These are phyloP conservation scores for Mycena galopus DNA, from an alignment of 768 basidiomycete genomes.

Conservation along the genomic window DNA sequence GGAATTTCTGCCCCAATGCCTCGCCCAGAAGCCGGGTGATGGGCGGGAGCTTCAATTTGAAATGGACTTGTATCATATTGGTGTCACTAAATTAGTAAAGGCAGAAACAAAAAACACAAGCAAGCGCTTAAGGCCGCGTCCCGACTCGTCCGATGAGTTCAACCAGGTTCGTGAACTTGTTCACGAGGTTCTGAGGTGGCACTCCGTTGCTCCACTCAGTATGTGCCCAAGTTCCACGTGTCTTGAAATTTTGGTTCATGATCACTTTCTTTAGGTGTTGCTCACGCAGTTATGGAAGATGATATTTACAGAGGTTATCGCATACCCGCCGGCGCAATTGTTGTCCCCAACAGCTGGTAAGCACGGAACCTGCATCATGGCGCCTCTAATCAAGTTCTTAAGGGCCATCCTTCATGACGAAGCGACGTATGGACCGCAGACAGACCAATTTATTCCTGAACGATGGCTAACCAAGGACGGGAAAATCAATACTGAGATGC, in stretches of 20 bases:
- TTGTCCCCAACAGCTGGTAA: slow-evolving; percentile 39
- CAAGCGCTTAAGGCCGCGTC: too few relatives aligned
- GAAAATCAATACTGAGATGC: slow-evolving; percentile 11
- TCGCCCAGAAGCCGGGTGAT: too few relatives aligned
- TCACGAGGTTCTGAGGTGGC: slow-evolving; percentile 37
- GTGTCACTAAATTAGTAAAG: too few relatives aligned
- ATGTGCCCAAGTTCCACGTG: background rate
- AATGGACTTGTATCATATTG: too few relatives aligned
- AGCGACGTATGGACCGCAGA: slow-evolving; percentile 42
- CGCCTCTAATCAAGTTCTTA: background rate
- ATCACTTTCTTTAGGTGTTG: slow-evolving; percentile 20
- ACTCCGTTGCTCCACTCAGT: slow-evolving; percentile 23
- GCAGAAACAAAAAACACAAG: too few relatives aligned
- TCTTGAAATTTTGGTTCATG: background rate
- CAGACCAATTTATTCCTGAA: slow-evolving; percentile 39
- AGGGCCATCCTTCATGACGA: slow-evolving; percentile 40
- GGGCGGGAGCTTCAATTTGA: too few relatives aligned
- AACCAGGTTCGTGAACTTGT: too few relatives aligned
- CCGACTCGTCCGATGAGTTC: too few relatives aligned
- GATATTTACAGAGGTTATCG: slow-evolving; percentile 40
- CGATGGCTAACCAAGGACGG: slow-evolving; percentile 35
- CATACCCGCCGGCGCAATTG: slow-evolving; percentile 40
- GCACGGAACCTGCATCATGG: background rate
- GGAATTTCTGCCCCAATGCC: too few relatives aligned
- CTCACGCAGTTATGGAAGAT: slow-evolving; percentile 35